Base-by-base conservation (phyloP, 192 early-diverging fungal species). In the Podila horticola region DNA sequence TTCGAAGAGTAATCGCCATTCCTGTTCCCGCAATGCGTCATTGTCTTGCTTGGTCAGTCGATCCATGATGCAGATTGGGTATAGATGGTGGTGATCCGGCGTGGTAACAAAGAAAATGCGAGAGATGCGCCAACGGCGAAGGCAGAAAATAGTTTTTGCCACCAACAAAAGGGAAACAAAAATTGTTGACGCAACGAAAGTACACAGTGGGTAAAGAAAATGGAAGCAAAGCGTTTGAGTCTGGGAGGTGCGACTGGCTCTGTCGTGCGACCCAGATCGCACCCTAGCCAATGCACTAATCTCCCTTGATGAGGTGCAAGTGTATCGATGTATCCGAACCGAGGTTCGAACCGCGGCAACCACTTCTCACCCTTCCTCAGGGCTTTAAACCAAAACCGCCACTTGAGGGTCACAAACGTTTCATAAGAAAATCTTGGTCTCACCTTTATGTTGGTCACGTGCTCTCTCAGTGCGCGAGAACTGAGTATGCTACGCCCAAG, bases 11-110 rank as follows among this genome's bases (percentile, higher is more conserved):
- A 73, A 62, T 9, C 34, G 51, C 77, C 77, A 81, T 69, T 81
- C 77, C 24, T 73, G 71, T 22, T 61, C 63, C 48, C 77, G 33
- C 3, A 81, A 62, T 3, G 55, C 52, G 36, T 72, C 67, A 65
- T 81, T 81, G 67, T 81, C 77, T 24, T 73, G 68, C 20, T 31
- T 62, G 17, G 34, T 65, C 17, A 81, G 71, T 6, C 36, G 67
- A 17, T 60, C 33, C 77, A 79, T 79, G 13, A 12, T 34, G 28
- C 0, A 24, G 48, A 29, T 24, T 36, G 33, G 58, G n/a, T 45
- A 24, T 57, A 41, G 33, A 60, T 45, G 59, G 29, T n/a, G 12
- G 24, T 48, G 34, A 69, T 17, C 34, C 0, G 15, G 20, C 4
- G 2, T 6, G 48, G 5, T 45, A 9, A 12, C 33, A 69, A 28